These are phyloP conservation scores for Metarhizium album DNA, from an alignment of 2,329 filamentous ascomycete genomes.

Conservation along the genomic window DNA sequence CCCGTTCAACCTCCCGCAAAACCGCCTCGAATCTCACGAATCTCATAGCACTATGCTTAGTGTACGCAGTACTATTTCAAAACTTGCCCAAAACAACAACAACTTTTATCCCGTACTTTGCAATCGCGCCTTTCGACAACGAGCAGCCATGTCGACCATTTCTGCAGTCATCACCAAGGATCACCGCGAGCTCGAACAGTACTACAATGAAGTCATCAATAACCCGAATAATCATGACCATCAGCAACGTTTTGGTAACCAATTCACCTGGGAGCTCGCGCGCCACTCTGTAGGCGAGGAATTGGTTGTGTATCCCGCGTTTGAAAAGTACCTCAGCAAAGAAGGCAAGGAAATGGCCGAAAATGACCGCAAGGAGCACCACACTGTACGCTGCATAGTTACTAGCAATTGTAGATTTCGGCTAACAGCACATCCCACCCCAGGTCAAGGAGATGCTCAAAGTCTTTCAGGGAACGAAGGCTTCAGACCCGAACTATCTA, in stretches of 20 bases:
- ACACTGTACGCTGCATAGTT: conserved; percentile 22
- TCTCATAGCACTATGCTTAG: too few species aligned
- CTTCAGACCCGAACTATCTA: conserved; percentile 29
- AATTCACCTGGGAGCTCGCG: conserved; percentile 37
- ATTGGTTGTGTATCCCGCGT: conserved; percentile 41
- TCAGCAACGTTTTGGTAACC: conserved; percentile 31
- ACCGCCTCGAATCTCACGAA: too few species aligned
- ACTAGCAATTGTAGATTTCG: background rate
- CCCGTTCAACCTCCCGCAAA: too few species aligned
- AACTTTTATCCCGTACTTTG: too few species aligned
- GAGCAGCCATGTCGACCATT: conserved; percentile 15
- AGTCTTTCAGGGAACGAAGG: conserved; percentile 34
- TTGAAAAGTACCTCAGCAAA: conserved; percentile 34
- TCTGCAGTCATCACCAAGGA: conserved; percentile 18
- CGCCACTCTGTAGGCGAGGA: conserved; percentile 38
- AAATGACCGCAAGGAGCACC: conserved; percentile 36
- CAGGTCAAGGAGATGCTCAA: conserved; percentile 42
- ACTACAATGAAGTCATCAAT: conserved; percentile 30
- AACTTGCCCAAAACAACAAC: too few species aligned
- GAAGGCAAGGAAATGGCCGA: conserved; percentile 33
- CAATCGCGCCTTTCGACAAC: background rate
- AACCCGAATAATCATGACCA: conserved; percentile 23
- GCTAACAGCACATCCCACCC: background rate
- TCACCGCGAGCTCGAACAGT: conserved; percentile 21
- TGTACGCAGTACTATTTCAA: too few species aligned